Evolutionary conservation across 306 rosid genomes (phyloP).

Genomic region (Cicer chorassanicum): DNA sequence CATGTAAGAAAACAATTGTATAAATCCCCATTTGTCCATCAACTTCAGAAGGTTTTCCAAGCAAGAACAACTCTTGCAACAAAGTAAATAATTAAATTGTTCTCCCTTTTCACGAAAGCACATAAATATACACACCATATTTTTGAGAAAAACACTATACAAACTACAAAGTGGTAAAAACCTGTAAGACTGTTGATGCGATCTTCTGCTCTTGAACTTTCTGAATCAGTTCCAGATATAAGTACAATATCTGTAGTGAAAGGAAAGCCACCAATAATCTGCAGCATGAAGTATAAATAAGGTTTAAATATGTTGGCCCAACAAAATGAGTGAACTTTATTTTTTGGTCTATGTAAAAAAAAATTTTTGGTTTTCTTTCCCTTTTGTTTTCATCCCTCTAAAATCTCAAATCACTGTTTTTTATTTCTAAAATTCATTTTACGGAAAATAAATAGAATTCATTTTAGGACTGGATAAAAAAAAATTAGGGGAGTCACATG

Average conservation of each 20-base stretch:
- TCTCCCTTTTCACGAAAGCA: constrained; percentile 28
- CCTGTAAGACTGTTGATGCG: constrained; percentile 87
- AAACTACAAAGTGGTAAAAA: constrained; percentile 41
- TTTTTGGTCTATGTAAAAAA: not conserved
- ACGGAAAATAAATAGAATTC: not conserved
- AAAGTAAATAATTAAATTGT: constrained; percentile 16
- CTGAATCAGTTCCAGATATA: constrained; percentile 70
- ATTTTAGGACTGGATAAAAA: not conserved
- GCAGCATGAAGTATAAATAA: constrained; percentile 39
- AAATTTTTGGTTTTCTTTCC: not conserved
- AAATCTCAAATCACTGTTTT: not conserved
- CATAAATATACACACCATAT: constrained; percentile 34
- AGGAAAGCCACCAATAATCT: constrained; percentile 84
- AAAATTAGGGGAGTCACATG: not conserved
- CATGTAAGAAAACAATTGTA: constrained; percentile 16
- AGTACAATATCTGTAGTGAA: constrained; percentile 73
- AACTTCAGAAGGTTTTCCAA: constrained; percentile 33
- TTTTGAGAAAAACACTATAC: constrained; percentile 7
- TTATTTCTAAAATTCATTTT: not conserved
- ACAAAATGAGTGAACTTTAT: not conserved
- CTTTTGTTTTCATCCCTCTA: not conserved
- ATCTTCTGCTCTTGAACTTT: constrained; percentile 62
- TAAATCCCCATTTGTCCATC: constrained; percentile 36
- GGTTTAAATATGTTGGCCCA: not conserved
- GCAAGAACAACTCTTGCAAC: constrained; percentile 41